Evolutionary conservation across 257 asterid species (phyloP).

Genomic region (Solanum tacnaense): DNA sequence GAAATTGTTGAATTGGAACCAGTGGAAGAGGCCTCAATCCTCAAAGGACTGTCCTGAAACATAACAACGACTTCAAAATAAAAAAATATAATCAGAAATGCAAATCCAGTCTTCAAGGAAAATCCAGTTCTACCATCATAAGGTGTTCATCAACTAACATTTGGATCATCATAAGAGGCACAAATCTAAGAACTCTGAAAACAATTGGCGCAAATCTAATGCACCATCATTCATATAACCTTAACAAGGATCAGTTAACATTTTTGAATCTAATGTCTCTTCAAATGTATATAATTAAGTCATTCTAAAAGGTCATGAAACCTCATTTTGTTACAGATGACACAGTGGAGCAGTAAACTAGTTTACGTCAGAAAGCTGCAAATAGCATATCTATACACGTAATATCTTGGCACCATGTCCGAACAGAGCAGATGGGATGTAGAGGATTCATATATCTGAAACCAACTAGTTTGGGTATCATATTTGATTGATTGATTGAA

Average conservation of each 20-base stretch:
- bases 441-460: not conserved
- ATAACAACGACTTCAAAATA: slow-evolving; percentile 12
- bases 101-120: not conserved
- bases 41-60: slow-evolving; percentile 84
- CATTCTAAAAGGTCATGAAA: not conserved
- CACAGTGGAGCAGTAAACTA: not conserved
- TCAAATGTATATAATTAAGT: not conserved
- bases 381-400: not conserved
- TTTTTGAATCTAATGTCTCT: not conserved
- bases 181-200: not conserved
- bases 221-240: not conserved
- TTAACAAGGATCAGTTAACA: not conserved
- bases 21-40: slow-evolving; percentile 77
- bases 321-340: not conserved
- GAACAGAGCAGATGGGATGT: not conserved
- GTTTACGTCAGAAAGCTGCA: not conserved
- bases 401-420: not conserved
- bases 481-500: not conserved
- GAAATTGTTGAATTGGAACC: slow-evolving; percentile 93
- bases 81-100: not conserved
- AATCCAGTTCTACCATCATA: not conserved
- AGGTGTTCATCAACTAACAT: not conserved
- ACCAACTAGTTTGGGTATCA: not conserved
- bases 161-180: not conserved
- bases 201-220: not conserved